Evolutionary conservation across 768 basidiomycete species (phyloP).

Genomic region (Candolleomyces aberdarensis): DNA sequence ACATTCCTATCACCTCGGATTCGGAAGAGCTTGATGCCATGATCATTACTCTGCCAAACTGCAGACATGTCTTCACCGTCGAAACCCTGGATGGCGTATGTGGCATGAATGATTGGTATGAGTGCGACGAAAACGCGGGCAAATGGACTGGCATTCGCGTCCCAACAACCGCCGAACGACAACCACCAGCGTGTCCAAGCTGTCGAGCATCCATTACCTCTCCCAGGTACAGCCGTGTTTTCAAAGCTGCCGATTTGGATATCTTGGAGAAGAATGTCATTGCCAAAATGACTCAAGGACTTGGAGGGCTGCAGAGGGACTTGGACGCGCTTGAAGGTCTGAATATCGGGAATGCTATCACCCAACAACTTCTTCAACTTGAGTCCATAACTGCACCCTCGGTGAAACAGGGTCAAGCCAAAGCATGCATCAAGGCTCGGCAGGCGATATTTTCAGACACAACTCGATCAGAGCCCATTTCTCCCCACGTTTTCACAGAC

Average conservation of each 20-base stretch:
- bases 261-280: conserved; percentile 64
- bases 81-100: conserved; percentile 67
- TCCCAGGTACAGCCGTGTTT: conserved; percentile 57
- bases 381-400: neutral
- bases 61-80: conserved; percentile 65
- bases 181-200: conserved; percentile 56
- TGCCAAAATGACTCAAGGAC: conserved; percentile 43
- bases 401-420: neutral
- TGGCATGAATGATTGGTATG: conserved; percentile 50
- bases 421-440: neutral
- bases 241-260: conserved; percentile 62
- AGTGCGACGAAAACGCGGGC: conserved; percentile 26
- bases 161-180: conserved; percentile 28
- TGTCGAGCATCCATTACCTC: conserved; percentile 57
- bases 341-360: neutral
- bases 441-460: neutral
- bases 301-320: conserved; percentile 22
- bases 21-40: conserved; percentile 37
- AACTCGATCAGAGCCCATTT: neutral
- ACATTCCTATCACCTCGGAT: conserved; percentile 36
- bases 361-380: neutral
- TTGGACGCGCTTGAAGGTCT: conserved; percentile 9
- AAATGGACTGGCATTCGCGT: conserved; percentile 42
- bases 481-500: conserved; percentile 12
- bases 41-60: conserved; percentile 46